Conservation (phyloP, 2,329 filamentous ascomycete species). For the Reticulascus tulasneorum region DNA sequence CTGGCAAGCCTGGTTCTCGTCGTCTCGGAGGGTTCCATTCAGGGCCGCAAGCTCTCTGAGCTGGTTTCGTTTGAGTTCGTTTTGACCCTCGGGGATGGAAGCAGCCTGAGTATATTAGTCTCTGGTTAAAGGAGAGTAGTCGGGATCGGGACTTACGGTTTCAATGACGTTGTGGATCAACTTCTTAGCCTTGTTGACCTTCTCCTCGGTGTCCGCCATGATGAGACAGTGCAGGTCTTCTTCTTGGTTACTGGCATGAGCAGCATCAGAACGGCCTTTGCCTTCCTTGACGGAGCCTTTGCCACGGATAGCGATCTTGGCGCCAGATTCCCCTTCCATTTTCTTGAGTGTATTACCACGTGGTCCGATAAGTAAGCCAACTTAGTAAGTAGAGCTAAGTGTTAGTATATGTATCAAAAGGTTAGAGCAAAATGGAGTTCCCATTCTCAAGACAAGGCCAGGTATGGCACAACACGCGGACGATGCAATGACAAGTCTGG, state of each 20-base stretch:
- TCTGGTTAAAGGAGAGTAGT: not conserved
- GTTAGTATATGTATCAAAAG: slow-evolving; percentile 68
- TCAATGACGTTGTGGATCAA: slow-evolving; percentile 98
- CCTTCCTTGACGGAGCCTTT: slow-evolving; percentile 99
- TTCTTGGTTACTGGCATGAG: slow-evolving; percentile 99
- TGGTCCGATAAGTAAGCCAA: slow-evolving; percentile 99
- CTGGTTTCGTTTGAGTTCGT: slow-evolving; percentile 98
- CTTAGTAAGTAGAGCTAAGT: slow-evolving; percentile 83
- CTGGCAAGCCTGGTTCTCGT: slow-evolving; percentile 98
- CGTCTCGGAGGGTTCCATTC: slow-evolving; percentile 97
- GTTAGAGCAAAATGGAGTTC: slow-evolving; percentile 31
- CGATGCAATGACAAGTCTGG: slow-evolving; percentile 35
- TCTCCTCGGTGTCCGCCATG: slow-evolving; percentile 99
- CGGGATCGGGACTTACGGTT: slow-evolving; percentile 62
- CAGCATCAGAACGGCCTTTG: slow-evolving; percentile 97
- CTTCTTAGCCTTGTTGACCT: slow-evolving; percentile 98
- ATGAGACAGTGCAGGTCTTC: slow-evolving; percentile 98
- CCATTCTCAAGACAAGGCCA: slow-evolving; percentile 24
- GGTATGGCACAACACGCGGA: slow-evolving; percentile 19
- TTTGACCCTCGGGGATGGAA: slow-evolving; percentile 97
- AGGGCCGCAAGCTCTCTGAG: slow-evolving; percentile 94
- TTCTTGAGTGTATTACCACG: slow-evolving; percentile 99
- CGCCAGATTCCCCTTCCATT: slow-evolving; percentile 95
- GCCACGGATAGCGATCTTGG: slow-evolving; percentile 98
- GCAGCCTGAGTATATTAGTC: slow-evolving; percentile 64